Base-by-base conservation (phyloP, 352 stramenopile species). In the Globisporangium camurandrum region DNA sequence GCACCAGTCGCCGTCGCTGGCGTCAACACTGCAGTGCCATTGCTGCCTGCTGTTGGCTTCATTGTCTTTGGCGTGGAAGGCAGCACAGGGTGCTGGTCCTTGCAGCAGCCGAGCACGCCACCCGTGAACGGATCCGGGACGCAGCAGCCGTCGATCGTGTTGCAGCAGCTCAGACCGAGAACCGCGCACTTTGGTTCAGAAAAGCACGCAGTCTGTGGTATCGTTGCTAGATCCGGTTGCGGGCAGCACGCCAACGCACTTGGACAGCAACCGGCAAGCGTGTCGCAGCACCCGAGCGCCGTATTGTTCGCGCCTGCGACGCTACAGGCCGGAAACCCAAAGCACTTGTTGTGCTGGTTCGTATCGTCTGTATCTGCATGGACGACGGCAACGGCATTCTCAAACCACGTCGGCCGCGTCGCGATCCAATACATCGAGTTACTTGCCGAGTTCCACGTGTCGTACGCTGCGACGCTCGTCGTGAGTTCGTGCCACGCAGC, bases 341-440 rank as follows among this genome's bases (percentile, higher is more conserved):
- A 90, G 48, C 79, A 90, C 58, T 75, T 67, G 39, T 79, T 54
- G 2, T 61, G 59, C 11, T 61, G 40, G 24, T 60, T 56, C 1
- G 41, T 41, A 5, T 59, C 61, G 20, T 76, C 66, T 43, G 68
- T 76, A 43, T 84, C 64, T 14, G 56, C 56, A n/a, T n/a, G n/a
- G n/a, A n/a, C n/a, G n/a, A n/a, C n/a, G n/a, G n/a, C n/a, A n/a
- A n/a, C n/a, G n/a, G n/a, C n/a, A n/a, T n/a, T n/a, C n/a, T n/a
- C n/a, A 22, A 83, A 80, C 78, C 78, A 88, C 22, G 75, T 86
- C 27, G 71, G 75, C 5, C 77, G 69, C 40, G 80, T 89, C 0
- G 77, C 80, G 51, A 86, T 71, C 75, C 75, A 92, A 44, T 79
- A 67, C 67, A 89, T 66, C 17, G 80, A 66, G 54, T 92, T 89